Conservation (phyloP, 768 basidiomycete genomes). For the Galerina marginata region DNA sequence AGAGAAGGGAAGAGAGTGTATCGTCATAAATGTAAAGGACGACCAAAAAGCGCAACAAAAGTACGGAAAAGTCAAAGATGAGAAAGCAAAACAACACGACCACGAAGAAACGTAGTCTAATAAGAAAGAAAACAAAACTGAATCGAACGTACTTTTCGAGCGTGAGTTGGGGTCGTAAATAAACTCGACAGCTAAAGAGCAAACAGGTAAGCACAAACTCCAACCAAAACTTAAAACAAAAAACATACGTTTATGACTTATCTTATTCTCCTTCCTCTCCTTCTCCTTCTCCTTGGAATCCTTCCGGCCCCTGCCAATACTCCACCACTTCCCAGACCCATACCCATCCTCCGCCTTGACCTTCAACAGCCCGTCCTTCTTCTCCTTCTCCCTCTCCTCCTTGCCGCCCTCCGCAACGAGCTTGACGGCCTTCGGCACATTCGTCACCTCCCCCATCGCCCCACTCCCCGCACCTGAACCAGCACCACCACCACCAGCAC, state of each 20-base stretch:
- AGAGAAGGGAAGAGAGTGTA: background rate
- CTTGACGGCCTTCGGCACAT: conserved; percentile 40
- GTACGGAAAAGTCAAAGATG: background rate
- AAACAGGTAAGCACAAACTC: background rate
- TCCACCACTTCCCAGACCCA: conserved; percentile 78
- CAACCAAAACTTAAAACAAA: background rate
- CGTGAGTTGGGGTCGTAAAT: conserved; percentile 37
- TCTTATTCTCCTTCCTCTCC: conserved; percentile 37
- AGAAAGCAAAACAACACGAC: background rate
- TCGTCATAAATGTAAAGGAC: background rate
- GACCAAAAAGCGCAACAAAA: background rate
- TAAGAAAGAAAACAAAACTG: background rate
- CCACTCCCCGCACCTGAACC: conserved; percentile 19
- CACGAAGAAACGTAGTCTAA: background rate
- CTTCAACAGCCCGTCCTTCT: conserved; percentile 37
- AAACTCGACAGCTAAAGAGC: conserved; percentile 25
- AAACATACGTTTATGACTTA: conserved; percentile 50
- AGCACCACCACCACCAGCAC: conserved; percentile 36
- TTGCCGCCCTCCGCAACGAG: background rate
- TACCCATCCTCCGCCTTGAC: conserved; percentile 38
- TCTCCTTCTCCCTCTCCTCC: conserved; percentile 28
- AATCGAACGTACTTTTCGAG: conserved; percentile 42
- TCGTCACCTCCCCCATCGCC: conserved; percentile 57
- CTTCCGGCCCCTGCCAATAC: conserved; percentile 73
- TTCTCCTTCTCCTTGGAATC: conserved; percentile 51